Percentiles rank a stretch among this genome's conserved stretches.
These are phyloP conservation scores for Gliomastix tumulicola DNA, from an alignment of 2,329 filamentous ascomycete species.

Conservation along the genomic window DNA sequence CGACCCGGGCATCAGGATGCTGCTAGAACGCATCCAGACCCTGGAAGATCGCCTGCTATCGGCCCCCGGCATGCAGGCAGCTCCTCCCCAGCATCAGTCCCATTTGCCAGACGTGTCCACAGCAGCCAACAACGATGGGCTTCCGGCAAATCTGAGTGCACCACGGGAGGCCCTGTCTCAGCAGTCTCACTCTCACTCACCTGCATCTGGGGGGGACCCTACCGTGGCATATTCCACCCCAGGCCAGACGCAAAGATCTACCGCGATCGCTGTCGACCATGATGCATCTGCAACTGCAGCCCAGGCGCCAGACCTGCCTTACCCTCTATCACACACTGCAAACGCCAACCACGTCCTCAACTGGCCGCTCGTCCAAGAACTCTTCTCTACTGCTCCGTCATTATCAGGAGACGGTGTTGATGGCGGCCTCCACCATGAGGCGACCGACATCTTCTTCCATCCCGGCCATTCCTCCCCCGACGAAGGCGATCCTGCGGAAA, in stretches of 20 bases:
- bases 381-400: conserved; percentile 4
- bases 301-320: conserved; percentile 6
- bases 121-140: neutral
- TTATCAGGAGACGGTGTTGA: too few species aligned
- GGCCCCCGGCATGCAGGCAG: conserved; percentile 4
- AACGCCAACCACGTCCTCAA: conserved; percentile 14
- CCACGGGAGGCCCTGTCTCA: too few species aligned
- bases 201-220: too few species aligned
- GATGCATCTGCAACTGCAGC: too few species aligned
- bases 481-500: neutral
- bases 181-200: too few species aligned
- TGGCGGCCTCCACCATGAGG: neutral
- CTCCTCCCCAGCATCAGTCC: conserved; percentile 6
- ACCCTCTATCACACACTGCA: conserved; percentile 12
- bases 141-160: too few species aligned
- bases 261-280: too few species aligned
- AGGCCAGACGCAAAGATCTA: too few species aligned
- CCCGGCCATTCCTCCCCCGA: too few species aligned
- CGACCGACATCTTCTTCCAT: conserved; percentile 5
- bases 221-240: too few species aligned
- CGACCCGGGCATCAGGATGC: conserved; percentile 16
- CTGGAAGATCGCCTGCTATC: conserved; percentile 13
- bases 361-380: conserved; percentile 12
- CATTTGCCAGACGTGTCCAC: too few species aligned
- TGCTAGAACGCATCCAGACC: conserved; percentile 19